Evolutionary conservation across 768 basidiomycete species (phyloP), one percentile per base, ranked within the genome.

Genomic region (Boletellus ananiceps): DNA sequence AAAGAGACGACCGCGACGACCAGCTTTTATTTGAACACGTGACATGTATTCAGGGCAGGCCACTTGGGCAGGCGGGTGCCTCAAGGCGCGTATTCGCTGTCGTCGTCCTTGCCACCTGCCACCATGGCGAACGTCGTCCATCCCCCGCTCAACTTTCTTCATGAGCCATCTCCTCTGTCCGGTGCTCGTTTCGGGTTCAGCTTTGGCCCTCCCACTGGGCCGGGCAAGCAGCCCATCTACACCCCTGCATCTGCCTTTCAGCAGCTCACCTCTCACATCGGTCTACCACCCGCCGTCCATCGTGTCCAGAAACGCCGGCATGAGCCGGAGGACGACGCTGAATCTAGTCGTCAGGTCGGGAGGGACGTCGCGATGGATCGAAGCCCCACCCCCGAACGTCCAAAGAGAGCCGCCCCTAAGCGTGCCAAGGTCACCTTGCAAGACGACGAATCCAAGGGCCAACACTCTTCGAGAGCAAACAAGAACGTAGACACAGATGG

Each of bases 341-440:
- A 80, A 49, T 66, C 69, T 21, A 68, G 56, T 45, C 69, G 56
- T 39, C 61, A 49, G 44, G 55, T 39, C 5, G 60, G 63, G 23
- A 68, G 78, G 50, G 88, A 89, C 57, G 78, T 86, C 45, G 76
- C 82, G 14, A 92, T 92, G 89, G 89, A 90, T 65, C 76, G 86
- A 52, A 89, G 88, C 56, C 88, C 89, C 8, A 89, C 89, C 2
- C 86, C 88, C 14, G 89, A 93, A 65, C 76, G 86, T 38, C 80
- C 78, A 32, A 88, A 83, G 67, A 80, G 83, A 57, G 75, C 77
- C 5, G 73, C 80, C 32, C 83, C 82, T 15, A 90, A 91, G 67
- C 80, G 86, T 51, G 78, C 78, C 55, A 69, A 51, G 51, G 50
- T 57, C 61, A 58, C 47, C 18, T 35, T 50, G 31, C 55, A 59